Percentiles rank a stretch among this genome's conserved stretches.
phyloP scores from a whole-genome alignment of 2,329 filamentous ascomycete species.

The Chrysoporthe cubensis region DNA sequence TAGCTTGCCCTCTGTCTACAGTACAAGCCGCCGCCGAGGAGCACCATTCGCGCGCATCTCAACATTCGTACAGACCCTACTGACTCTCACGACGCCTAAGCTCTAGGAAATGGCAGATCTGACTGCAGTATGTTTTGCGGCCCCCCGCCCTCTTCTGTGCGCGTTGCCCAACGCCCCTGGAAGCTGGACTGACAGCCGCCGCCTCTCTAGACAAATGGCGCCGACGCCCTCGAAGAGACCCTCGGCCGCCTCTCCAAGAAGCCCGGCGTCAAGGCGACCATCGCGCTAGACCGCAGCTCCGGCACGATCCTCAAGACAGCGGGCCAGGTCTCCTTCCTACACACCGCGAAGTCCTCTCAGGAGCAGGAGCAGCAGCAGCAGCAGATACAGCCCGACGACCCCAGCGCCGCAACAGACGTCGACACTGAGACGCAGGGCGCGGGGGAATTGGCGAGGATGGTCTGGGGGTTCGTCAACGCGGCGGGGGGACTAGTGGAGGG shows the following conservation, averaged over 20 bases:
- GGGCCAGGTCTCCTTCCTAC: conserved; percentile 67
- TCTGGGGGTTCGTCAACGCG: conserved; percentile 74
- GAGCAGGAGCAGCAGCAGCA: conserved; percentile 8
- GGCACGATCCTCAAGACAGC: conserved; percentile 77
- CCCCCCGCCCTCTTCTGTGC: background rate
- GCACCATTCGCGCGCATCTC: background rate
- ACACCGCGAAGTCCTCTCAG: conserved; percentile 42
- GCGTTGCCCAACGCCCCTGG: background rate
- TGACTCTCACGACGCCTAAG: background rate
- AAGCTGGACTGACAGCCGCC: background rate
- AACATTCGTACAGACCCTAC: background rate
- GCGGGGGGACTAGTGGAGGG: conserved; percentile 73
- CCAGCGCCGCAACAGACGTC: conserved; percentile 44
- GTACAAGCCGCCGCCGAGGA: background rate
- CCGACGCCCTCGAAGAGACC: conserved; percentile 67
- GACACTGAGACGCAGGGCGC: conserved; percentile 60
- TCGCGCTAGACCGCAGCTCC: conserved; percentile 72
- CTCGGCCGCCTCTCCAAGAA: conserved; percentile 76
- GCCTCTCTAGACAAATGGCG: conserved; percentile 45
- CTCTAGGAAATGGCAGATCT: conserved; percentile 31
- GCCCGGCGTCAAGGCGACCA: conserved; percentile 76
- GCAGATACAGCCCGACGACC: conserved; percentile 37
- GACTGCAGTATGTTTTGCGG: conserved; percentile 17
- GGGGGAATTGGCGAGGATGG: conserved; percentile 74
- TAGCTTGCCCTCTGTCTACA: conserved; percentile 5